Percentiles rank a stretch among this genome's conserved stretches.
These are phyloP conservation scores for Vigna angularis DNA, from an alignment of 306 rosid genomes.

Conservation along the genomic window DNA sequence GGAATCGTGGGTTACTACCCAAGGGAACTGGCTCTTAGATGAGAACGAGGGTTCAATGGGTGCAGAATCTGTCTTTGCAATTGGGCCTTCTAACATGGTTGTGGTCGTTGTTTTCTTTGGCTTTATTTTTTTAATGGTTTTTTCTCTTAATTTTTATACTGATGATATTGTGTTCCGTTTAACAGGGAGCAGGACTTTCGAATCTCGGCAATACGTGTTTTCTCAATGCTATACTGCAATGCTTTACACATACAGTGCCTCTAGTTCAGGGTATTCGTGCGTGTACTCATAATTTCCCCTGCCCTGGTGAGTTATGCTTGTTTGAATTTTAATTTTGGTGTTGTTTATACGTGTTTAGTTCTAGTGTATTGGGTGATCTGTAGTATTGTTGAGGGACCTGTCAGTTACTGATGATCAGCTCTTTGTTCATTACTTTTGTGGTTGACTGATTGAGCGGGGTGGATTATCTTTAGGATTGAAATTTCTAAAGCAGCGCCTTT, in stretches of 20 bases:
- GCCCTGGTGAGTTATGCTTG: slow-evolving; percentile 54
- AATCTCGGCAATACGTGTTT: slow-evolving; percentile 93
- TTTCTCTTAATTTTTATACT: not conserved
- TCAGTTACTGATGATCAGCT: not conserved
- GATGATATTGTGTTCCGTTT: slow-evolving; percentile 30
- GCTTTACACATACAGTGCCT: slow-evolving; percentile 88
- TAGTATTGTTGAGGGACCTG: not conserved
- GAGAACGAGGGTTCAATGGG: not conserved
- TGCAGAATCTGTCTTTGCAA: slow-evolving; percentile 5
- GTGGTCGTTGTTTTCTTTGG: not conserved
- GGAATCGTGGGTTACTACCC: not conserved
- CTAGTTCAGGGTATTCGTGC: slow-evolving; percentile 68
- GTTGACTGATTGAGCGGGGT: not conserved
- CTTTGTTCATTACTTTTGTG: not conserved
- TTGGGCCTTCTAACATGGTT: slow-evolving; percentile 56
- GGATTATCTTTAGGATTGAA: not conserved
- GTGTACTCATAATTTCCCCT: slow-evolving; percentile 50
- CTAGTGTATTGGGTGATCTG: not conserved
- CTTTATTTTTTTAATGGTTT: not conserved
- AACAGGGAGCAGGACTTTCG: slow-evolving; percentile 82
- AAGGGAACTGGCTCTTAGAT: not conserved
- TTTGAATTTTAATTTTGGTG: not conserved
- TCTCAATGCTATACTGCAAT: slow-evolving; percentile 81
- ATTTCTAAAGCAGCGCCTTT: not conserved
- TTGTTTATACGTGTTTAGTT: not conserved